phyloP scores from a whole-genome alignment of 495 filamentous ascomycete species.

The Lindgomyces ingoldianus region DNA sequence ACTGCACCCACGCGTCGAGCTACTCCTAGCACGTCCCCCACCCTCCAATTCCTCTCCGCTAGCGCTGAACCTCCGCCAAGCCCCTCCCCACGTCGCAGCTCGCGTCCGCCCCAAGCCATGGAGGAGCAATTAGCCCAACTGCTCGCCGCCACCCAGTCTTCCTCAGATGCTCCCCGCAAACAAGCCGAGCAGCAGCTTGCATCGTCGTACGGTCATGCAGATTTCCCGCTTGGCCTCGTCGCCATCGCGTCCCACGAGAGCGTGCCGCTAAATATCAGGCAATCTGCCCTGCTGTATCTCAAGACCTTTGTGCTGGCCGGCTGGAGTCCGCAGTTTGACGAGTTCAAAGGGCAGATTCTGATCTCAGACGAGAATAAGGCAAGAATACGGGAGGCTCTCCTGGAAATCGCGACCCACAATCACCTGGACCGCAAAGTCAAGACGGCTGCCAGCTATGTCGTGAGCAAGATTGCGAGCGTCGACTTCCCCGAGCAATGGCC shows the following conservation, averaged over 20 bases:
- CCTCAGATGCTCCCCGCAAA: conserved; percentile 67
- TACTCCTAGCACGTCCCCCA: background rate
- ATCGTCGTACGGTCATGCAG: conserved; percentile 62
- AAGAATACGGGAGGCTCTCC: conserved; percentile 65
- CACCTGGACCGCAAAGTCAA: conserved; percentile 84
- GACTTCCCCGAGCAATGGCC: conserved; percentile 97
- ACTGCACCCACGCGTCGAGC: no score
- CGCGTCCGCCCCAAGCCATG: conserved; percentile 51
- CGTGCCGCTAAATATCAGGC: conserved; percentile 71
- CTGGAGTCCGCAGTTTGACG: conserved; percentile 72
- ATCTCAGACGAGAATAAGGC: conserved; percentile 68
- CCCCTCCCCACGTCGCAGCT: background rate
- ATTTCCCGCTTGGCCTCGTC: conserved; percentile 74
- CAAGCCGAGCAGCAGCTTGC: conserved; percentile 77
- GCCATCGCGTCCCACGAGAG: conserved; percentile 74
- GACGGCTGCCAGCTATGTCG: conserved; percentile 80
- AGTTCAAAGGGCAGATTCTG: conserved; percentile 64
- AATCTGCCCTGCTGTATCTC: conserved; percentile 77
- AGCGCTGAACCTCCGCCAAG: background rate
- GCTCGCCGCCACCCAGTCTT: conserved; percentile 75
- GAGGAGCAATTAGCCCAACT: conserved; percentile 82
- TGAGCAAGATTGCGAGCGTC: conserved; percentile 89
- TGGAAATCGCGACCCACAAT: conserved; percentile 73
- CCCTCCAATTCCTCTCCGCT: conserved; percentile 11
- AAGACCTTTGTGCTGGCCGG: conserved; percentile 76